A percentile compares a stretch with the other conserved stretches of the same genome.
These are phyloP conservation scores for Suillus paluster DNA, from an alignment of 768 basidiomycete species.

Conservation along the genomic window DNA sequence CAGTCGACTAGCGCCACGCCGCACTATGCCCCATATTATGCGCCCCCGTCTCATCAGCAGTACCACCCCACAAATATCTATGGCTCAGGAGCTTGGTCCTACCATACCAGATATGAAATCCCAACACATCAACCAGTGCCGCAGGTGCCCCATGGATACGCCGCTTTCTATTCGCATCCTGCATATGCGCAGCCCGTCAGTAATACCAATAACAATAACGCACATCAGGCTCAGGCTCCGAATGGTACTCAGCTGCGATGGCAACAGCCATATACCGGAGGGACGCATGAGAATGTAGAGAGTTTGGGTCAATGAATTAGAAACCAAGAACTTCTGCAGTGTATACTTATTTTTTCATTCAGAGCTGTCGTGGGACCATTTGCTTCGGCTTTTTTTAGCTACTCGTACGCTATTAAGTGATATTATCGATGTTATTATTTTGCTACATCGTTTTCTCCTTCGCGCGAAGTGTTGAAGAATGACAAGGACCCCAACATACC, in stretches of 20 bases:
- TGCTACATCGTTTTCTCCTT: not conserved
- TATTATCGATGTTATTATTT: not conserved
- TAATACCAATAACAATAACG: not conserved
- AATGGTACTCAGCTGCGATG: conserved; percentile 36
- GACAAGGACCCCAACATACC: not conserved
- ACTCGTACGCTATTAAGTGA: not conserved
- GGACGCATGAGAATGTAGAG: no score
- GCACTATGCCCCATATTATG: conserved; percentile 20
- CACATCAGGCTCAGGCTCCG: conserved; percentile 22
- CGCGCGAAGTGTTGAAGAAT: no score
- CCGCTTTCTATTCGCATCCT: conserved; percentile 9
- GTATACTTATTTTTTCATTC: not conserved
- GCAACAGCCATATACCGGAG: conserved; percentile 39
- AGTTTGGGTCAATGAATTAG: not conserved
- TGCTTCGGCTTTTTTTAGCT: not conserved
- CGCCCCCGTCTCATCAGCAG: conserved; percentile 20
- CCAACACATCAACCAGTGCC: conserved; percentile 24
- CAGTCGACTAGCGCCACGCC: conserved; percentile 16
- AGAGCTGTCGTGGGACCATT: not conserved
- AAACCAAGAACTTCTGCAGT: not conserved
- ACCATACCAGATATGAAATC: conserved; percentile 28
- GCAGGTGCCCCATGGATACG: conserved; percentile 16
- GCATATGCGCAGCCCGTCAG: conserved; percentile 3
- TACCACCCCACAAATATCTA: conserved; percentile 24
- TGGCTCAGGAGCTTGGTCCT: conserved; percentile 37